Percentiles rank a stretch among this genome's conserved stretches.
Conservation (phyloP, 176 grass and related monocot genomes). For the Paspalum vaginatum region DNA sequence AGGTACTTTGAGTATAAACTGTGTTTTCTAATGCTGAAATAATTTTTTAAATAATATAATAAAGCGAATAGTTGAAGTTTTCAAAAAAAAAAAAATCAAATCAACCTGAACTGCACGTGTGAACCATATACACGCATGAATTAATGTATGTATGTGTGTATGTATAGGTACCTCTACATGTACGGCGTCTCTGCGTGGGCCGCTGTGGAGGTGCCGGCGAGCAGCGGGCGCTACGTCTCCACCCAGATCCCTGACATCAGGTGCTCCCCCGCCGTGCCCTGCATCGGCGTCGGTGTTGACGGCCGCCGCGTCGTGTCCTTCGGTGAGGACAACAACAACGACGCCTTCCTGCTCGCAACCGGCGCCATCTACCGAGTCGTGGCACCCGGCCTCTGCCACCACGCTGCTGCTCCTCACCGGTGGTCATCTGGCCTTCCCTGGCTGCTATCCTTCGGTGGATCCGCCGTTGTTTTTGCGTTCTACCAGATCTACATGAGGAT, state of each 20-base stretch:
- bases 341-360: constrained; percentile 44
- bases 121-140: too few relatives aligned
- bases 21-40: too few relatives aligned
- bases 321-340: constrained; percentile 62
- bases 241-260: constrained; percentile 4
- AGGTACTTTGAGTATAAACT: too few relatives aligned
- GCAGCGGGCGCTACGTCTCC: constrained; percentile 14
- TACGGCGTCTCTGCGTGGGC: constrained; percentile 44
- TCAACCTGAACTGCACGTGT: too few relatives aligned
- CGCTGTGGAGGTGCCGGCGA: constrained; percentile 39
- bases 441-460: background rate
- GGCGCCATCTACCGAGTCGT: constrained; percentile 56
- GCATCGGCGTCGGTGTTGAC: background rate
- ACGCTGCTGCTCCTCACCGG: background rate
- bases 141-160: background rate
- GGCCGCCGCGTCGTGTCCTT: constrained; percentile 36
- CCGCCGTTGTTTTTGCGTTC: background rate
- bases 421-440: background rate
- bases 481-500: background rate
- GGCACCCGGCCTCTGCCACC: constrained; percentile 44
- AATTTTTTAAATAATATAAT: too few relatives aligned
- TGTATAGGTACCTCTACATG: constrained; percentile 54
- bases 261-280: constrained; percentile 38
- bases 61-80: too few relatives aligned
- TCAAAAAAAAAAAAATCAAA: too few relatives aligned